Base-by-base conservation (phyloP, 2,329 filamentous ascomycete species). In the Juglanconis sp. region DNA sequence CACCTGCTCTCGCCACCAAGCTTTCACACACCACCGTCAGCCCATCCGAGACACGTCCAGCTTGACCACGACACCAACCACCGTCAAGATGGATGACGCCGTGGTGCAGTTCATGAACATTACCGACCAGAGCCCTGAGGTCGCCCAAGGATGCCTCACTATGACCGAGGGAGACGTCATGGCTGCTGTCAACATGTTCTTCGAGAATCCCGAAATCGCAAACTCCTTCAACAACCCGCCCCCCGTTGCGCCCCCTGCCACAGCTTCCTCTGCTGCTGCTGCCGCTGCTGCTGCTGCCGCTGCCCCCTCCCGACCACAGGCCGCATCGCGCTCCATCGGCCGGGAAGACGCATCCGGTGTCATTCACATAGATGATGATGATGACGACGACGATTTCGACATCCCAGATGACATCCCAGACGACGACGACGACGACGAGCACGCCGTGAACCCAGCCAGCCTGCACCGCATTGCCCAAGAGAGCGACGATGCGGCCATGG, bases 401-500 rank as follows among this genome's bases (percentile, higher is more conserved):
- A 44, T 52, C 4, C 30, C n/a, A 17, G 81, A 83, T 59, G 79
- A 79, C 30, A 69, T 73, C 63, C 76, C 70, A 63, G 65, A 75
- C 48, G 68, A 72, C 42, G 73, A 77, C 59, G 71, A 76, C 30
- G 70, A 76, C 64, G 73, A 74, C 54, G 71, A 74, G 17, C 75
- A 76, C 4, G 73, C 71, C 4, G 74, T 74, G 34, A 72, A 74
- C 30, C 76, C 73, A 1, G 75, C 71, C 4, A 70, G 71, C 1
- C 75, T 81, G 44, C 76, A 76, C 9, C 76, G 74, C 36, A 75
- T 73, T 4, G 85, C 82, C 15, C 79, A 87, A 56, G 85, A 90
- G 65, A 93, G 97, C 65, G 92, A 96, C 69, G 95, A 99, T 69
- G 93, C 92, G 56, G 93, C 91, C 48, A 94, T 98, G 87, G 95